Conservation (phyloP, 2,329 filamentous ascomycete species). For the Venturia carpophila region DNA sequence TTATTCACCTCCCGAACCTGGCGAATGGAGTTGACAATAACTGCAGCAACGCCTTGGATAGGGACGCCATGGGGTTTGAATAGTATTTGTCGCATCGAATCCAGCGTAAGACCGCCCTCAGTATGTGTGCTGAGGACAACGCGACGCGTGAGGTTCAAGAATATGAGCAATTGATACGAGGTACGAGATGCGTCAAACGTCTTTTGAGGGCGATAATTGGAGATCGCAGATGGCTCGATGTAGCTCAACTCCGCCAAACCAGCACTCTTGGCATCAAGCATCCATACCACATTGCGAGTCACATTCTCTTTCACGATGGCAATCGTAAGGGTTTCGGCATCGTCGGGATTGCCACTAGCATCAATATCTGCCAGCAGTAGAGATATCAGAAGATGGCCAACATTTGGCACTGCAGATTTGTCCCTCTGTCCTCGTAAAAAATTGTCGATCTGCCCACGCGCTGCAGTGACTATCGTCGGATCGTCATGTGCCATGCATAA, state of each 20-base stretch:
- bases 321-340: constrained; percentile 30
- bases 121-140: constrained; percentile 33
- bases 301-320: constrained; percentile 43
- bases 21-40: constrained; percentile 38
- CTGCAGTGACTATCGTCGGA: constrained; percentile 30
- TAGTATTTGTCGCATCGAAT: constrained; percentile 37
- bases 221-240: constrained; percentile 36
- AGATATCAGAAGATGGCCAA: constrained; percentile 43
- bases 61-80: constrained; percentile 43
- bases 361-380: constrained; percentile 33
- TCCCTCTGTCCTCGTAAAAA: constrained; percentile 36
- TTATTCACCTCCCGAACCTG: constrained; percentile 36
- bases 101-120: constrained; percentile 28
- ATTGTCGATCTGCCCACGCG: constrained; percentile 34
- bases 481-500: constrained; percentile 40
- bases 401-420: constrained; percentile 40
- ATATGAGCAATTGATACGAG: constrained; percentile 47
- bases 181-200: constrained; percentile 42
- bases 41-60: constrained; percentile 33
- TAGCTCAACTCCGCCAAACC: constrained; percentile 40
- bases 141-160: constrained; percentile 43
- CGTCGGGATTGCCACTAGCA: background rate
- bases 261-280: constrained; percentile 35
- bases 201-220: constrained; percentile 40
- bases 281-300: constrained; percentile 46